These are phyloP conservation scores for Nasturtium officinale DNA, from an alignment of 345 rosid species.

Conservation along the genomic window DNA sequence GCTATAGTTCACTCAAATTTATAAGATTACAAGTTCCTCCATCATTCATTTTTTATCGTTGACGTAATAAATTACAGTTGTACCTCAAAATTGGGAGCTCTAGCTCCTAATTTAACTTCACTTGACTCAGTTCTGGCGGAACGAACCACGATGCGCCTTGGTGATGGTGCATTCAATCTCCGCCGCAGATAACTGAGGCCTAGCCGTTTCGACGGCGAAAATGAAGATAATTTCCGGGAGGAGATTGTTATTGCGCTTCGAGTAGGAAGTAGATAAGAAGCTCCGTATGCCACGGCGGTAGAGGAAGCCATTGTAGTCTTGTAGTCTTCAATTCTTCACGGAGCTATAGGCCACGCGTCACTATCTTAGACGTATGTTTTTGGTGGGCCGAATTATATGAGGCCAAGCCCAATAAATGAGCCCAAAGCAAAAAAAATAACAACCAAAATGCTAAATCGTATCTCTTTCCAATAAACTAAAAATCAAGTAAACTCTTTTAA, in stretches of 20 bases:
- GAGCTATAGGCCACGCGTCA: slow-evolving; percentile 12
- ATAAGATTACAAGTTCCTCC: neutral
- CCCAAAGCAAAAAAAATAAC: neutral
- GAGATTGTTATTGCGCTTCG: slow-evolving; percentile 22
- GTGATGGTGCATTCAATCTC: slow-evolving; percentile 38
- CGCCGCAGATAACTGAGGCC: slow-evolving; percentile 40
- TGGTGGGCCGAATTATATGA: slow-evolving; percentile 4
- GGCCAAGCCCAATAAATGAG: neutral
- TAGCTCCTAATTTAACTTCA: slow-evolving; percentile 61
- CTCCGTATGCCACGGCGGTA: slow-evolving; percentile 36
- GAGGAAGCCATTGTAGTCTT: slow-evolving; percentile 45
- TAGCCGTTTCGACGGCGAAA: slow-evolving; percentile 34
- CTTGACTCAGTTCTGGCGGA: slow-evolving; percentile 69
- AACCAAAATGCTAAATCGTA: neutral
- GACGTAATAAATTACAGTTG: neutral
- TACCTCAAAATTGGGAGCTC: slow-evolving; percentile 76
- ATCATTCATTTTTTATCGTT: neutral
- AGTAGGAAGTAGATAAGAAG: slow-evolving; percentile 16
- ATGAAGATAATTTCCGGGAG: slow-evolving; percentile 22
- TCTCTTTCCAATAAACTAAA: neutral
- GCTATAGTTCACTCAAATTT: slow-evolving; percentile 47
- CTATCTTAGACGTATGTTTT: neutral
- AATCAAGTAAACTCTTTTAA: neutral
- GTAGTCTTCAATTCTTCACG: slow-evolving; percentile 1
- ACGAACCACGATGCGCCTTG: slow-evolving; percentile 52